phyloP scores from a whole-genome alignment of 2,329 filamentous ascomycete species.

The Venturia effusa region DNA sequence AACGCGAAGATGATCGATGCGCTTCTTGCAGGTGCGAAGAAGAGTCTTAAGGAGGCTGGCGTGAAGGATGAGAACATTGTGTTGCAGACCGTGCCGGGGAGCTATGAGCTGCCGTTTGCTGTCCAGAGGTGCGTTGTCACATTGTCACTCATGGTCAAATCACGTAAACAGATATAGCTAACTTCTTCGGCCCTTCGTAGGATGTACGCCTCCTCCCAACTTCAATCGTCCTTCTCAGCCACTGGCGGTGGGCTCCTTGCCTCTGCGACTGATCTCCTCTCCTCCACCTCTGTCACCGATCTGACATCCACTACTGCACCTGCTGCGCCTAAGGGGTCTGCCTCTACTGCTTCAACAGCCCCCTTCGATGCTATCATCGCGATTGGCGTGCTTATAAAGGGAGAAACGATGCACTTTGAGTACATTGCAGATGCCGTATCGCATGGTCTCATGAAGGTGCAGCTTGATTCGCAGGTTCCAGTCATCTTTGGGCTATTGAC shows the following conservation, averaged over 20 bases:
- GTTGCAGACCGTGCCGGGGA: constrained; percentile 79
- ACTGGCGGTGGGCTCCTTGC: constrained; percentile 44
- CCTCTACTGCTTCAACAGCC: constrained; percentile 30
- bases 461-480: constrained; percentile 78
- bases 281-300: constrained; percentile 54
- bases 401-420: constrained; percentile 98
- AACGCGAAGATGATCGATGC: constrained; percentile 81
- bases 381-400: constrained; percentile 94
- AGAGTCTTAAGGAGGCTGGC: constrained; percentile 64
- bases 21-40: constrained; percentile 69
- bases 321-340: constrained; percentile 25
- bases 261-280: constrained; percentile 67
- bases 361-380: constrained; percentile 92
- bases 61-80: constrained; percentile 84
- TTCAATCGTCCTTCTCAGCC: constrained; percentile 58
- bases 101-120: constrained; percentile 88
- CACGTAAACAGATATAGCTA: background rate
- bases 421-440: constrained; percentile 90
- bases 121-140: constrained; percentile 57
- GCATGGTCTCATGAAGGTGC: constrained; percentile 88
- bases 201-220: constrained; percentile 74
- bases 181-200: too few species aligned
- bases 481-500: constrained; percentile 90
- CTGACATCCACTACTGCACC: constrained; percentile 40
- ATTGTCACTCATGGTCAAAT: constrained; percentile 9